A percentile compares a stretch with the other conserved stretches of the same genome.
Evolutionary conservation across 352 stramenopile species (phyloP).

Genomic region (Phytophthora cryptogea): DNA sequence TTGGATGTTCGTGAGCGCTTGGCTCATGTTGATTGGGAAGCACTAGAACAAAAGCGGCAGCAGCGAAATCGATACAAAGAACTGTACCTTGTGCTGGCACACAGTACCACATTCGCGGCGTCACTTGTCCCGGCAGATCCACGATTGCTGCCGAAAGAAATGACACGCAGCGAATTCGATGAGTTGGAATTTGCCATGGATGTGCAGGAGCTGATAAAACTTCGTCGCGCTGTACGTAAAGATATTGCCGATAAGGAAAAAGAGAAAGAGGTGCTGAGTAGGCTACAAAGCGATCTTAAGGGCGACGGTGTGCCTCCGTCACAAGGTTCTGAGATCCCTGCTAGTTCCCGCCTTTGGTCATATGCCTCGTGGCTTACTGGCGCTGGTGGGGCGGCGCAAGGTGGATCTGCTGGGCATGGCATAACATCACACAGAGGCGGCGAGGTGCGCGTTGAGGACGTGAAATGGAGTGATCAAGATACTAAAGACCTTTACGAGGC

Average conservation of each 20-base stretch:
- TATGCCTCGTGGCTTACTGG: constrained; percentile 76
- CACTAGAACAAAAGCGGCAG: constrained; percentile 38
- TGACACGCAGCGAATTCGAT: constrained; percentile 50
- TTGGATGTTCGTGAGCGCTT: constrained; percentile 75
- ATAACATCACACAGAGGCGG: constrained; percentile 9
- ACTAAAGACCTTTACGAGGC: constrained; percentile 79
- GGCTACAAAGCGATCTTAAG: constrained; percentile 27
- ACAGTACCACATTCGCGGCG: constrained; percentile 35
- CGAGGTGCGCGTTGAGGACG: constrained; percentile 43
- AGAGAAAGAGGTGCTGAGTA: constrained; percentile 36
- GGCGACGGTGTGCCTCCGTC: not conserved
- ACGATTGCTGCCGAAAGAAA: constrained; percentile 52
- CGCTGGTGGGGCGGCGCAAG: constrained; percentile 19
- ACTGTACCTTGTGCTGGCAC: constrained; percentile 50
- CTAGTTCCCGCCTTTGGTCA: constrained; percentile 64
- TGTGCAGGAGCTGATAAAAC: constrained; percentile 67
- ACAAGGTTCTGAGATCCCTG: constrained; percentile 29
- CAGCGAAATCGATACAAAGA: constrained; percentile 62
- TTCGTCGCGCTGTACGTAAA: constrained; percentile 57
- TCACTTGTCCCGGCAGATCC: constrained; percentile 49
- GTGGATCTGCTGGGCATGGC: constrained; percentile 7
- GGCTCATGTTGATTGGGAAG: constrained; percentile 71
- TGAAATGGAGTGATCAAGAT: constrained; percentile 87
- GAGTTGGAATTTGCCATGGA: constrained; percentile 75
- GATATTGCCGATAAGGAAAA: constrained; percentile 48